phyloP scores from a whole-genome alignment of 2,329 filamentous ascomycete genomes.

The Colletotrichum tabaci region DNA sequence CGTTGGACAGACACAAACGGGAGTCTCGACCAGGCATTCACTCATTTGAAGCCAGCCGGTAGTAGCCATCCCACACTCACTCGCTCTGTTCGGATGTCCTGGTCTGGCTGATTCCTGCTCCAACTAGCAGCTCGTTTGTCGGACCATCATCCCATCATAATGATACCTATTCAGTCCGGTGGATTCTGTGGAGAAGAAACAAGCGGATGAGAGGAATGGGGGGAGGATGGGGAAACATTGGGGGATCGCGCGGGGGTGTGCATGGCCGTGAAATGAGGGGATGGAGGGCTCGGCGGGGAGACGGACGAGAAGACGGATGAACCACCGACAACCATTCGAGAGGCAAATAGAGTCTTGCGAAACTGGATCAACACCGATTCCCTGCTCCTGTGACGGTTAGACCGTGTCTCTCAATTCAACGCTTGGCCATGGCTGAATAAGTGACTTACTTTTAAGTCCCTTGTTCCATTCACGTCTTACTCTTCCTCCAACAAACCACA shows the following conservation, averaged over 20 bases:
- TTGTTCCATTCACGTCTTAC: not conserved
- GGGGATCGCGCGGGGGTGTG: slow-evolving; percentile 36
- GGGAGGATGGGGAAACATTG: slow-evolving; percentile 32
- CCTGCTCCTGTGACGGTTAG: not conserved
- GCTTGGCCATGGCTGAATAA: not conserved
- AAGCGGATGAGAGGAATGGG: slow-evolving; percentile 10
- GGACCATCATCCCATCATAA: not conserved
- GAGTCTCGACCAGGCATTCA: not conserved
- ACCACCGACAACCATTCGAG: not conserved
- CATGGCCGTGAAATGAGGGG: slow-evolving; percentile 22
- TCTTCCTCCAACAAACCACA: not conserved
- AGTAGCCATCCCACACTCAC: not conserved
- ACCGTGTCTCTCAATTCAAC: not conserved
- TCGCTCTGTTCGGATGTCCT: not conserved
- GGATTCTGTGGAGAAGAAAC: slow-evolving; percentile 34
- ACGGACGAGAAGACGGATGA: not conserved
- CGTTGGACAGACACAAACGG: not conserved
- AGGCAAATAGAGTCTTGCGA: not conserved
- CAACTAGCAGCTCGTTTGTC: not conserved
- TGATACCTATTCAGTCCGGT: slow-evolving; percentile 8
- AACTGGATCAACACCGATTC: not conserved
- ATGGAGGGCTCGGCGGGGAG: slow-evolving; percentile 1
- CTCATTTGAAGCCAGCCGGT: not conserved
- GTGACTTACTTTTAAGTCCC: too few species aligned
- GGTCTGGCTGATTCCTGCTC: slow-evolving; percentile 3